Percentiles rank a stretch among this genome's conserved stretches.
Evolutionary conservation across 2,329 filamentous ascomycete species (phyloP).

Genomic region (Mycosphaerella sp.): DNA sequence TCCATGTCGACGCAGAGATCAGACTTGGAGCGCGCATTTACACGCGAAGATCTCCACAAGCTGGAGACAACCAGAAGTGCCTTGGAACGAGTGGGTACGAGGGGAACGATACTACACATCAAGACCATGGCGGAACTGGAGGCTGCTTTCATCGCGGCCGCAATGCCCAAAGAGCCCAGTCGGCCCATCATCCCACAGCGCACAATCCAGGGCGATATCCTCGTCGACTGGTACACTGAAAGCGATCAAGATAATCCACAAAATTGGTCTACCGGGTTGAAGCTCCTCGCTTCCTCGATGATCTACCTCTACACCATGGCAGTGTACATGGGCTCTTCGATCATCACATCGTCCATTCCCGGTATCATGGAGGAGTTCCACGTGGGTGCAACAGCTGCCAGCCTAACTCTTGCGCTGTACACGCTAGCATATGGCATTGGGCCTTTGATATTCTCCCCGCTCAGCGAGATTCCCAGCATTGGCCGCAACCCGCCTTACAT

Average conservation of each 20-base stretch:
- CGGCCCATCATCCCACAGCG: slow-evolving; percentile 42
- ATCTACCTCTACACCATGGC: slow-evolving; percentile 53
- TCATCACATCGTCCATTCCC: slow-evolving; percentile 43
- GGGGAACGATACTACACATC: slow-evolving; percentile 33
- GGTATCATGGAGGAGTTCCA: slow-evolving; percentile 51
- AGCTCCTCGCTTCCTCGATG: slow-evolving; percentile 33
- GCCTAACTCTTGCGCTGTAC: slow-evolving; percentile 55
- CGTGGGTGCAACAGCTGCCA: slow-evolving; percentile 47
- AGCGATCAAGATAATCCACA: slow-evolving; percentile 30
- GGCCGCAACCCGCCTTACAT: slow-evolving; percentile 64
- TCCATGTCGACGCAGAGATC: slow-evolving; percentile 16
- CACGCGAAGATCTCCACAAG: slow-evolving; percentile 21
- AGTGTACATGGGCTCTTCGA: slow-evolving; percentile 48
- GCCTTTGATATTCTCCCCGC: slow-evolving; percentile 59
- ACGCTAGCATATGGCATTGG: slow-evolving; percentile 5
- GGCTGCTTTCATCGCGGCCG: slow-evolving; percentile 33
- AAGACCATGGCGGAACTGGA: slow-evolving; percentile 38
- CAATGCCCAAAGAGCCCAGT: slow-evolving; percentile 33
- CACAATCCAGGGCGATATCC: slow-evolving; percentile 46
- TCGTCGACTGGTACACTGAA: slow-evolving; percentile 45
- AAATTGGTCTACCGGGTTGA: slow-evolving; percentile 29
- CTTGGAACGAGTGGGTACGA: slow-evolving; percentile 32
- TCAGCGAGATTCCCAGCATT: slow-evolving; percentile 60
- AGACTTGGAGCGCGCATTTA: slow-evolving; percentile 6
- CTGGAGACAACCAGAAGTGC: slow-evolving; percentile 16